A percentile compares a stretch with the other conserved stretches of the same genome.
These are phyloP conservation scores for Starmerella kuoi DNA, from an alignment of 805 yeast genomes.

Conservation along the genomic window DNA sequence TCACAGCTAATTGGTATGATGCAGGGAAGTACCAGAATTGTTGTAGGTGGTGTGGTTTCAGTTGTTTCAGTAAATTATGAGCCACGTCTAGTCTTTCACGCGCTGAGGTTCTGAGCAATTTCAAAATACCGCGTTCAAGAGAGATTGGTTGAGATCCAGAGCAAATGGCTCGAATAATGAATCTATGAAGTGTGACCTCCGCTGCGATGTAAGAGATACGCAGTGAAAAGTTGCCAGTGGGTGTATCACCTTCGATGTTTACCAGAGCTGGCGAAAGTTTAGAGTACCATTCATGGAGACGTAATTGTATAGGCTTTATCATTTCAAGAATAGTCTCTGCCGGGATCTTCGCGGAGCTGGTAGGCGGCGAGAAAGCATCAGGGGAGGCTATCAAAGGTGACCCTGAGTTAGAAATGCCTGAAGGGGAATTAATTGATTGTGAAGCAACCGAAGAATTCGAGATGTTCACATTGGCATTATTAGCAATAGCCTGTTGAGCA, in stretches of 20 bases:
- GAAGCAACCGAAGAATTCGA: not conserved
- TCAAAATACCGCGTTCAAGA: slow-evolving; percentile 41
- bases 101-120: slow-evolving; percentile 77
- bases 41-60: slow-evolving; percentile 71
- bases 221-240: slow-evolving; percentile 55
- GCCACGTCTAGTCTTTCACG: slow-evolving; percentile 70
- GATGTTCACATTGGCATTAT: slow-evolving; percentile 16
- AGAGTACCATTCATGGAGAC: slow-evolving; percentile 29
- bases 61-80: slow-evolving; percentile 59
- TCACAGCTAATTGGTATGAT: slow-evolving; percentile 61
- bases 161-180: slow-evolving; percentile 25
- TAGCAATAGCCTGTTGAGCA: slow-evolving; percentile 15
- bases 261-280: slow-evolving; percentile 26
- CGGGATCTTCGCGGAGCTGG: slow-evolving; percentile 31
- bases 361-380: not conserved
- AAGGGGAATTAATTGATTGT: not conserved
- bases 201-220: slow-evolving; percentile 82
- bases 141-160: slow-evolving; percentile 27
- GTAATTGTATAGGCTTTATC: slow-evolving; percentile 46
- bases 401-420: not conserved
- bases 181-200: slow-evolving; percentile 75
- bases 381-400: not conserved
- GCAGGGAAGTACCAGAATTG: slow-evolving; percentile 86
- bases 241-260: slow-evolving; percentile 18
- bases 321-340: slow-evolving; percentile 49